phyloP scores from a whole-genome alignment of 208 protist genomes.

The Trypanosoma cruzi region DNA sequence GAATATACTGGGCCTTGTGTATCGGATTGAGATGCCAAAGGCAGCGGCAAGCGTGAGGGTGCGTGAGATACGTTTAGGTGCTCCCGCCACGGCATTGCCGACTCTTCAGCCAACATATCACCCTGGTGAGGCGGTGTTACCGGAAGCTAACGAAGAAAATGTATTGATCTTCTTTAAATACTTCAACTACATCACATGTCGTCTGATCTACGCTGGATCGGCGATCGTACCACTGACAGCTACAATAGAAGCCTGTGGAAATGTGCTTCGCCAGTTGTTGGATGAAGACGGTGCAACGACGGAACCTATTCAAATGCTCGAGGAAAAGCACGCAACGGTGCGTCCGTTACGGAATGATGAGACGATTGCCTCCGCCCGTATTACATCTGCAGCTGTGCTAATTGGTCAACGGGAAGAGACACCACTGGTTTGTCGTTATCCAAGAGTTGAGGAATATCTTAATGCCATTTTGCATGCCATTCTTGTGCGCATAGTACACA shows the following conservation, averaged over 20 bases:
- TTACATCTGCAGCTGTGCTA: conserved; percentile 36
- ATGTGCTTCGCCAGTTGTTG: conserved; percentile 39
- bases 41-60: background rate
- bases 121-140: conserved; percentile 24
- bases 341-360: conserved; percentile 33
- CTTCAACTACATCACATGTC: conserved; percentile 61
- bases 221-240: conserved; percentile 43
- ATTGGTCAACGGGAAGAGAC: conserved; percentile 55
- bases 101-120: background rate
- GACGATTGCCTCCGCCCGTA: conserved; percentile 33
- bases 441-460: conserved; percentile 44
- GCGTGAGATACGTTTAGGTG: conserved; percentile 2
- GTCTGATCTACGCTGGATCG: conserved; percentile 61
- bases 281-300: conserved; percentile 6
- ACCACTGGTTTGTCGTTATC: conserved; percentile 34
- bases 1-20: background rate
- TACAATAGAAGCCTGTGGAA: conserved; percentile 40
- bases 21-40: background rate
- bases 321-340: conserved; percentile 33
- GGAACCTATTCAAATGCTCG: conserved; percentile 37
- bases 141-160: conserved; percentile 37
- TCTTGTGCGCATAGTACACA: conserved; percentile 46
- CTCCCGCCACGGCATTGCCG: background rate
- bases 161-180: conserved; percentile 81
- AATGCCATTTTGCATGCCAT: conserved; percentile 29